These are phyloP conservation scores for Ammopiptanthus mongolicus DNA, from an alignment of 306 rosid species.

Conservation along the genomic window DNA sequence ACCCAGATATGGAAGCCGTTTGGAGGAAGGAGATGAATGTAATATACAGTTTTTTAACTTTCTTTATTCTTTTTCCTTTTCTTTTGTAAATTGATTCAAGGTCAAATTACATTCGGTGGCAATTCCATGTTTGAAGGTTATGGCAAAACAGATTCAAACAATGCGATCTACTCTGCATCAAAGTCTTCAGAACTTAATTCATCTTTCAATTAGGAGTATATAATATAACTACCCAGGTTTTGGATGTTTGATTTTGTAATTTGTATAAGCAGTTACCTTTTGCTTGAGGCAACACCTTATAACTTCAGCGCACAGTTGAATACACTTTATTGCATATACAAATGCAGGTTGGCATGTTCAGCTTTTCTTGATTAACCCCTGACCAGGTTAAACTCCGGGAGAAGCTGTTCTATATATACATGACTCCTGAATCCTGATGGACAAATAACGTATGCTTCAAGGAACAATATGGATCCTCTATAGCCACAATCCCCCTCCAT, in stretches of 20 bases:
- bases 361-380: slow-evolving; percentile 70
- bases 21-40: slow-evolving; percentile 82
- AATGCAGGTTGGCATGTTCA: slow-evolving; percentile 79
- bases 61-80: not conserved
- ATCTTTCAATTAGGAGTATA: slow-evolving; percentile 67
- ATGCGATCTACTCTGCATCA: slow-evolving; percentile 52
- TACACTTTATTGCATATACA: not conserved
- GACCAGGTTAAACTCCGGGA: slow-evolving; percentile 43
- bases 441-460: slow-evolving; percentile 42
- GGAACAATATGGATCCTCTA: too few species aligned
- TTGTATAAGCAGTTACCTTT: not conserved
- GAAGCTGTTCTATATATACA: slow-evolving; percentile 19
- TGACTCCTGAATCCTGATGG: slow-evolving; percentile 21
- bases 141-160: slow-evolving; percentile 69
- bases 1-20: slow-evolving; percentile 46
- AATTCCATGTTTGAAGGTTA: slow-evolving; percentile 39
- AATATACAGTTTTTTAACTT: not conserved
- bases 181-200: slow-evolving; percentile 63
- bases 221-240: slow-evolving; percentile 68
- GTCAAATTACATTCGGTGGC: not conserved
- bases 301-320: not conserved
- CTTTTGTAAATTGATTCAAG: not conserved
- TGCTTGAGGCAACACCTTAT: slow-evolving; percentile 5
- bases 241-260: not conserved
- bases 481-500: too few species aligned